Conservation (phyloP, 805 yeast species). For the Candida sphagnicola region DNA sequence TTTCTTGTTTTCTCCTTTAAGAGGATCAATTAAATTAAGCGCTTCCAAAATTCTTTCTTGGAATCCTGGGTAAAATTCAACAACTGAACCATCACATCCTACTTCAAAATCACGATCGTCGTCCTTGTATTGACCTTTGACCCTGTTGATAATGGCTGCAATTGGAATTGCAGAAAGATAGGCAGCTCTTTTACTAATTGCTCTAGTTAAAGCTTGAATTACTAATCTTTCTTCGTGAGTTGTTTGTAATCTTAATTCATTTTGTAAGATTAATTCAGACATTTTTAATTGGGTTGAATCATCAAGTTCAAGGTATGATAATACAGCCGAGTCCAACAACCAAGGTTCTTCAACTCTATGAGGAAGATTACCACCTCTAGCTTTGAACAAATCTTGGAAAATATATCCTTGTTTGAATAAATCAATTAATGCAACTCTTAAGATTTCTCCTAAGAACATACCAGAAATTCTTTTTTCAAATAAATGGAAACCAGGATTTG, state of each 20-base stretch:
- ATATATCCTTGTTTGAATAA: slow-evolving; percentile 56
- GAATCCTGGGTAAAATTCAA: slow-evolving; percentile 91
- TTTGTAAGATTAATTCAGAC: slow-evolving; percentile 64
- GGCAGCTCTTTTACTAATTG: slow-evolving; percentile 87
- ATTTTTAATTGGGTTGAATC: slow-evolving; percentile 67
- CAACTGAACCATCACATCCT: slow-evolving; percentile 94
- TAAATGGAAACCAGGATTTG: slow-evolving; percentile 84
- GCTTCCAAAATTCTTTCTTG: slow-evolving; percentile 79
- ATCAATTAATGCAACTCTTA: slow-evolving; percentile 71
- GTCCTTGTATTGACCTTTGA: slow-evolving; percentile 51
- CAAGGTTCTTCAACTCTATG: slow-evolving; percentile 75
- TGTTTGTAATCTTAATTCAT: slow-evolving; percentile 67
- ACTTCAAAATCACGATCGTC: slow-evolving; percentile 70
- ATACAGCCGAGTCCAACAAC: slow-evolving; percentile 75
- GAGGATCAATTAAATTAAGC: slow-evolving; percentile 62
- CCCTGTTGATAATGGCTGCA: slow-evolving; percentile 76
- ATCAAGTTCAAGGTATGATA: slow-evolving; percentile 84
- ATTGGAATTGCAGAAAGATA: slow-evolving; percentile 83
- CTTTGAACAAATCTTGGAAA: slow-evolving; percentile 47
- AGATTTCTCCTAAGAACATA: slow-evolving; percentile 87
- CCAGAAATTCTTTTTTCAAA: slow-evolving; percentile 92
- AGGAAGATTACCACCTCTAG: slow-evolving; percentile 43
- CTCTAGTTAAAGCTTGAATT: slow-evolving; percentile 69
- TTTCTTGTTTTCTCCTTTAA: slow-evolving; percentile 70
- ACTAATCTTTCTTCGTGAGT: slow-evolving; percentile 66